Evolutionary conservation across 495 filamentous ascomycete species (phyloP).

Genomic region (Pyrenula aspistea): DNA sequence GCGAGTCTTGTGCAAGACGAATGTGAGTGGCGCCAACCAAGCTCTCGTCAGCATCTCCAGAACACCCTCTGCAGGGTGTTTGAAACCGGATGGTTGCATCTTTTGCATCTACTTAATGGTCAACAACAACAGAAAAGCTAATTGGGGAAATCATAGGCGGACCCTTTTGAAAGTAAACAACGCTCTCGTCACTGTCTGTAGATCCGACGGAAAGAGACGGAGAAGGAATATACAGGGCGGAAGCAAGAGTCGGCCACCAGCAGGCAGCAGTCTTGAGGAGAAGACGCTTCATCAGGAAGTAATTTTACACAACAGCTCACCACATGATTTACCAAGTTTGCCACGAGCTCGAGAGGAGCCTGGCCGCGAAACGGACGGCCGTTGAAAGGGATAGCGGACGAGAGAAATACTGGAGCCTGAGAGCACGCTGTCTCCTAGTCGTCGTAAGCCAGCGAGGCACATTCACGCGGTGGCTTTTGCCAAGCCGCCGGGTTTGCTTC

Average conservation of each 20-base stretch:
- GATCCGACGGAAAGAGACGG: slow-evolving; percentile 1
- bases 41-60: slow-evolving; percentile 4
- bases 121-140: slow-evolving; percentile 3
- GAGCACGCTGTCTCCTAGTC: not conserved
- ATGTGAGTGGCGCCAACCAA: slow-evolving; percentile 4
- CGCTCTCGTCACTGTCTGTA: not conserved
- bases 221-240: not conserved
- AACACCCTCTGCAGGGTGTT: slow-evolving; percentile 8
- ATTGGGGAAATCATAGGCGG: not conserved
- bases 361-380: not conserved
- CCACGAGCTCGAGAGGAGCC: not conserved
- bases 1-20: not conserved
- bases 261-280: not conserved
- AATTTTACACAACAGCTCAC: not conserved
- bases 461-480: not conserved
- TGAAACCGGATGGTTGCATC: slow-evolving; percentile 8
- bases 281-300: not conserved
- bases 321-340: not conserved
- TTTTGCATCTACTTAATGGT: slow-evolving; percentile 10
- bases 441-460: not conserved
- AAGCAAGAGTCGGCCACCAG: not conserved
- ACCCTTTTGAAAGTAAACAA: slow-evolving; percentile 4
- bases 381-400: not conserved
- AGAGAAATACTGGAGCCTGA: not conserved
- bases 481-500: not conserved